These are phyloP conservation scores for Penicillium cataractarum DNA, from an alignment of 495 filamentous ascomycete species.

Conservation along the genomic window DNA sequence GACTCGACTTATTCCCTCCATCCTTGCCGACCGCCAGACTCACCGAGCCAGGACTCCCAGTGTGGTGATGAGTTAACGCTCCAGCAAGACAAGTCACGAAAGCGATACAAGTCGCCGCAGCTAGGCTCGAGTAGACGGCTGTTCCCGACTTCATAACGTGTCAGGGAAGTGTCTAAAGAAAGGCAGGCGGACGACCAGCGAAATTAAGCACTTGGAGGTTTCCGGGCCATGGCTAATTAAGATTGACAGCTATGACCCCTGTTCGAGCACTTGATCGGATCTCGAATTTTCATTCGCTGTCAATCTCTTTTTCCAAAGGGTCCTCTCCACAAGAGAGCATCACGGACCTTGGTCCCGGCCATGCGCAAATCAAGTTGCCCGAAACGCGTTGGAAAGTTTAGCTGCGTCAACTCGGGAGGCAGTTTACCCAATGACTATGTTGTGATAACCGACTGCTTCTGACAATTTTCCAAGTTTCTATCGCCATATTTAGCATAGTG, in stretches of 20 bases:
- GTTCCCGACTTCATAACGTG: constrained; percentile 9
- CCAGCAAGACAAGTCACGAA: constrained; percentile 6
- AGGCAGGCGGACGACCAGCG: not conserved
- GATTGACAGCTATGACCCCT: not conserved
- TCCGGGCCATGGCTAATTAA: not conserved
- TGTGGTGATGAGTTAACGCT: not conserved
- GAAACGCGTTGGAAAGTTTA: not conserved
- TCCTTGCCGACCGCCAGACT: constrained; percentile 39
- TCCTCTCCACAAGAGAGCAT: constrained; percentile 2
- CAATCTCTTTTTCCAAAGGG: not conserved
- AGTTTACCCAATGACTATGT: not conserved
- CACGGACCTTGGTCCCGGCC: constrained; percentile 3
- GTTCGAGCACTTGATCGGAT: not conserved
- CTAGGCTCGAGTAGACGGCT: constrained; percentile 1
- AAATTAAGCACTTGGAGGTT: not conserved
- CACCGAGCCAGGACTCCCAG: constrained; percentile 7
- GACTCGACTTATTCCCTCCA: constrained; percentile 58
- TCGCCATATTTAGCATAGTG: not conserved
- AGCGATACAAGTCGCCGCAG: constrained; percentile 27
- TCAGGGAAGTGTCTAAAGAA: not conserved
- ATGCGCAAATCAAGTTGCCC: not conserved
- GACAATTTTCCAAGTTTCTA: not conserved
- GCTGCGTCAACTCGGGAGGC: not conserved
- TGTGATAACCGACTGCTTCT: not conserved
- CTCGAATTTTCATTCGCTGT: not conserved